phyloP scores from a whole-genome alignment of 78 protist species.

The Polysphondylium violaceum region DNA sequence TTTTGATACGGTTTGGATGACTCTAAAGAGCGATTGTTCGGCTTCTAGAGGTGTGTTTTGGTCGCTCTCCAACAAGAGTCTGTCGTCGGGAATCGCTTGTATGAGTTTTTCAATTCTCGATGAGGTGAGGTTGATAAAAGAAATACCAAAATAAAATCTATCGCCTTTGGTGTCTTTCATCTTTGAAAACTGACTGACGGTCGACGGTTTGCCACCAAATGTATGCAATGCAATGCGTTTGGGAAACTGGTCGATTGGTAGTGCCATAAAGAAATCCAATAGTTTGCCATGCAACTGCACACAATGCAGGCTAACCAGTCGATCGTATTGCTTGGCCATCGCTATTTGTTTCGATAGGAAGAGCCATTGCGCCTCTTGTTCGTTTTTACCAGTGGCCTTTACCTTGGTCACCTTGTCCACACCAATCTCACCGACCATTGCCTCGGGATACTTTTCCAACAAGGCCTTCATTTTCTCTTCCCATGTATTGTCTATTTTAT shows the following conservation, averaged over 20 bases:
- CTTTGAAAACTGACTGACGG: conserved; percentile 11
- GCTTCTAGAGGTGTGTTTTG: conserved; percentile 47
- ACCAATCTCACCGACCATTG: conserved; percentile 72
- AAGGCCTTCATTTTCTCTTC: neutral
- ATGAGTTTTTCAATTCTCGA: conserved; percentile 47
- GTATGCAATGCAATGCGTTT: conserved; percentile 48
- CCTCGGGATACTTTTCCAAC: conserved; percentile 24
- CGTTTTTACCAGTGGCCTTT: conserved; percentile 33
- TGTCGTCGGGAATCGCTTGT: conserved; percentile 54
- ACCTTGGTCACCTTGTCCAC: conserved; percentile 52
- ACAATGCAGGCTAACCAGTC: conserved; percentile 58
- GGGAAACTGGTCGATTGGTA: conserved; percentile 22
- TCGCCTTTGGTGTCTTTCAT: conserved; percentile 42
- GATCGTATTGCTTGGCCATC: conserved; percentile 20
- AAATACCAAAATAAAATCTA: conserved; percentile 62
- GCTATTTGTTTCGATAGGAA: conserved; percentile 11
- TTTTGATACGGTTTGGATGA: neutral
- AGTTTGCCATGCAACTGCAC: conserved; percentile 62
- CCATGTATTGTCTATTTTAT: conserved; percentile 19
- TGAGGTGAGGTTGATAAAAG: conserved; percentile 61
- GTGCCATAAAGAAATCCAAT: conserved; percentile 11
- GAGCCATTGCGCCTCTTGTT: conserved; percentile 22
- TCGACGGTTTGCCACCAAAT: conserved; percentile 68
- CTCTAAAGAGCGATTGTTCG: conserved; percentile 1
- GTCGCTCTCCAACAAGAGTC: conserved; percentile 43